Conservation (phyloP, 139 green algal genomes). For the Chlamydomonas eustigma region DNA sequence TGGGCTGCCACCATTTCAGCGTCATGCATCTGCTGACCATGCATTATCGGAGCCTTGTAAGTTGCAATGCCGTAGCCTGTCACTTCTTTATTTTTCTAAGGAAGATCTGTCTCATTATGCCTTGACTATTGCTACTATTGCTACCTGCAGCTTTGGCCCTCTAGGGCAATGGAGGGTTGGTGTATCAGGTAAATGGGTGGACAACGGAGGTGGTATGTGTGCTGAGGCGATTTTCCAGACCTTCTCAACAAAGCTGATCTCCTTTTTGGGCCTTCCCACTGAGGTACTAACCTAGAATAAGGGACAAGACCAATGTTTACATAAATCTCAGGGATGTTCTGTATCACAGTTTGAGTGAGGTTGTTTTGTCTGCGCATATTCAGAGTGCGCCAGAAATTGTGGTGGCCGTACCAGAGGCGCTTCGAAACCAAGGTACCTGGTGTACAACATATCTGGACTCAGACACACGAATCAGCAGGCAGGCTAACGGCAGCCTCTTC, state of each 20-base stretch:
- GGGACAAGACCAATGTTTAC: no score
- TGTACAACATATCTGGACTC: conserved; percentile 2
- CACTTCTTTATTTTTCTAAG: no score
- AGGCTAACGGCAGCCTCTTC: conserved; percentile 7
- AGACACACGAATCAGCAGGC: not conserved
- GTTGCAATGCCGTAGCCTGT: no score
- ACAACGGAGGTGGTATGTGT: conserved; percentile 29
- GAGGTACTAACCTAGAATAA: no score
- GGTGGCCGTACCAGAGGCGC: conserved; percentile 15
- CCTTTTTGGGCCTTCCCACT: conserved; percentile 25
- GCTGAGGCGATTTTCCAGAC: conserved; percentile 26
- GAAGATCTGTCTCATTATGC: no score
- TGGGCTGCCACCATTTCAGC: no score
- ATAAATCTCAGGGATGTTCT: no score
- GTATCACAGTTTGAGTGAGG: no score
- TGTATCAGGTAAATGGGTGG: conserved; percentile 24
- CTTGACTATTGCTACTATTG: no score
- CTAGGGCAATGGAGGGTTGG: conserved; percentile 27
- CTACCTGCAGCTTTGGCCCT: conserved; percentile 25
- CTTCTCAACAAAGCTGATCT: conserved; percentile 24
- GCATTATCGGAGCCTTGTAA: no score
- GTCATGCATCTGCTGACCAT: no score
- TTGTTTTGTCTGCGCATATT: not conserved
- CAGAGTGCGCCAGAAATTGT: conserved; percentile 22
- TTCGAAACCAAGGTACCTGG: conserved; percentile 15